These are phyloP conservation scores for Candida silvicultrix DNA, from an alignment of 805 yeast genomes.

Conservation along the genomic window DNA sequence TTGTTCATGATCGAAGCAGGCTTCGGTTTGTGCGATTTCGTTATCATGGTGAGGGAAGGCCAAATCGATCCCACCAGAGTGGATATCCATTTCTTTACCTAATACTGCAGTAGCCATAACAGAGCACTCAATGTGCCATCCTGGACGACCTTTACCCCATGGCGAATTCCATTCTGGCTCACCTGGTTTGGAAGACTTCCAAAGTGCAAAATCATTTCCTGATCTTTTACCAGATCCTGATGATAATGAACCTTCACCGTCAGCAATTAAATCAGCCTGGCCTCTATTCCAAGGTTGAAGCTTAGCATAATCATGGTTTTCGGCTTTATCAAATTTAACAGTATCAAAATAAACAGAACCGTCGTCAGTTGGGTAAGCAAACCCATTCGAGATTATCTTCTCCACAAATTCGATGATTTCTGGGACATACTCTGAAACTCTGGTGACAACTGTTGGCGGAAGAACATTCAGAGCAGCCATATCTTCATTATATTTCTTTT, in stretches of 20 bases:
- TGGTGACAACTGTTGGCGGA: constrained; percentile 79
- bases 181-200: constrained; percentile 96
- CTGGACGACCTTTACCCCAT: constrained; percentile 98
- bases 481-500: constrained; percentile 73
- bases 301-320: constrained; percentile 83
- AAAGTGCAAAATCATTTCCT: constrained; percentile 86
- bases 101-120: constrained; percentile 94
- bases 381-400: constrained; percentile 71
- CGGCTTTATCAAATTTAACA: constrained; percentile 62
- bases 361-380: constrained; percentile 74
- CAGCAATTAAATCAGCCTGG: constrained; percentile 74
- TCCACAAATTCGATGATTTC: constrained; percentile 80
- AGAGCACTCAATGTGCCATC: constrained; percentile 99
- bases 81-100: constrained; percentile 85
- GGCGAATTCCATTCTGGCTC: constrained; percentile 95
- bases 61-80: constrained; percentile 94
- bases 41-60: constrained; percentile 99
- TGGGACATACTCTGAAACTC: constrained; percentile 94
- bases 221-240: constrained; percentile 55
- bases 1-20: constrained; percentile 79
- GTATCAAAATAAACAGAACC: constrained; percentile 98
- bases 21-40: constrained; percentile 96
- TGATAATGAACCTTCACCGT: constrained; percentile 88
- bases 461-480: constrained; percentile 82
- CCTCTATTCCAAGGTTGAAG: constrained; percentile 98